Evolutionary conservation across 2,329 filamentous ascomycete species (phyloP), one percentile per base, ranked within the genome.

Genomic region (Neospermospora avenae): DNA sequence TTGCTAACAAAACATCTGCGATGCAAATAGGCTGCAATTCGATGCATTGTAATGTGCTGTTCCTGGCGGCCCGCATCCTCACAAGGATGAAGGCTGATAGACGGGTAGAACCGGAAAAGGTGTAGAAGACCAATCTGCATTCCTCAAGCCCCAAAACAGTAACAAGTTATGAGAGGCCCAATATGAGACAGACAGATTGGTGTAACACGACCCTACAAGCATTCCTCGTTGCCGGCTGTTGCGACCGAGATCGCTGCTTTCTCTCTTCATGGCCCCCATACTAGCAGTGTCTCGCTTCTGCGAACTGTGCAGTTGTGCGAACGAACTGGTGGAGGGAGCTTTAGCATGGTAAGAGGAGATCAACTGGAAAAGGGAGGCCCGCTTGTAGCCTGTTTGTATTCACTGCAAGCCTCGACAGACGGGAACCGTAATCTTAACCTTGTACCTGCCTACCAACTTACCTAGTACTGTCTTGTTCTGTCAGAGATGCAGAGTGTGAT

Each of bases 221-320:
- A 63, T 66, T 64, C 65, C 61, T 63, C 57, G 51, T 57, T 39
- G 45, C 54, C 41, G 31, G 34, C 35, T 44, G 22, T 34, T 39
- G 57, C 24, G 20, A 58, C 20, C 31, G 59, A 59, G 45, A 60
- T 18, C 4, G 39, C 39, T 22, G 39, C n/a, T n/a, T n/a, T n/a
- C 14, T 16, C 37, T 41, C 14, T 13, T n/a, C 14, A 41, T n/a
- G 14, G 37, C 37, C 14, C 31, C 53, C 55, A 55, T 52, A 55
- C 55, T 57, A 53, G 57, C 22, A 24, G 20, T 18, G 20, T 52
- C 13, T 46, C 28, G 22, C 25, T 39, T 35, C 49, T 62, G 46
- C 61, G 55, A 65, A 65, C 61, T 57, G 53, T 57, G 60, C 55
- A 58, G 57, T 45, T 65, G 69, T 66, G 59, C 62, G 69, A 72